Percentiles rank a stretch among this genome's conserved stretches.
Evolutionary conservation across 2,329 filamentous ascomycete genomes (phyloP).

Genomic region (Fonsecaea pugnacius): DNA sequence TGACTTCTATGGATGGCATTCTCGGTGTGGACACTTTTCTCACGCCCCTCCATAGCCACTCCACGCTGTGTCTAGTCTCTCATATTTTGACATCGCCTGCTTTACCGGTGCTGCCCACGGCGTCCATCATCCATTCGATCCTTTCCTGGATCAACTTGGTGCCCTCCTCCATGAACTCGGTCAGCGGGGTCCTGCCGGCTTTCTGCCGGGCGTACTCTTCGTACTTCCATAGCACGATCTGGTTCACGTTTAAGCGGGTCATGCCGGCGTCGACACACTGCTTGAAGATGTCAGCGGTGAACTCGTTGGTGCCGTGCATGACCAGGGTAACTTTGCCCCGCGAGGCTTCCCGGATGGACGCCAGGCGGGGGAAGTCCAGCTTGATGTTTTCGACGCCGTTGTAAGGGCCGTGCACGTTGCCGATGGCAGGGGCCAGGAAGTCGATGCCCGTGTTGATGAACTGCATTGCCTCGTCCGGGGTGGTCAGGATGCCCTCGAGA

Average conservation of each 20-base stretch:
- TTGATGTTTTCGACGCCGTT: conserved; percentile 46
- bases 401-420: conserved; percentile 77
- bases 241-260: conserved; percentile 64
- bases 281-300: conserved; percentile 59
- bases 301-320: conserved; percentile 63
- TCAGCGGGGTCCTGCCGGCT: conserved; percentile 58
- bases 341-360: conserved; percentile 55
- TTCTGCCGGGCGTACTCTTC: conserved; percentile 55
- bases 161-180: conserved; percentile 59
- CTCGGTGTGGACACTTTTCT: neutral
- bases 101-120: conserved; percentile 48
- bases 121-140: conserved; percentile 62
- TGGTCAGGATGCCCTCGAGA: conserved; percentile 67
- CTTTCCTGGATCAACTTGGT: conserved; percentile 60
- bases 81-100: conserved; percentile 34
- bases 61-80: conserved; percentile 1
- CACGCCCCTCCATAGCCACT: neutral
- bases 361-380: conserved; percentile 49
- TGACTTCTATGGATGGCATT: neutral
- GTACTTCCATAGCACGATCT: conserved; percentile 54
- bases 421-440: conserved; percentile 74
- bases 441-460: conserved; percentile 74
- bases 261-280: conserved; percentile 61
- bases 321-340: conserved; percentile 58
- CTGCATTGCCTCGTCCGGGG: conserved; percentile 69